These are phyloP conservation scores for Lipomyces oligophaga DNA, from an alignment of 805 yeast species.

Conservation along the genomic window DNA sequence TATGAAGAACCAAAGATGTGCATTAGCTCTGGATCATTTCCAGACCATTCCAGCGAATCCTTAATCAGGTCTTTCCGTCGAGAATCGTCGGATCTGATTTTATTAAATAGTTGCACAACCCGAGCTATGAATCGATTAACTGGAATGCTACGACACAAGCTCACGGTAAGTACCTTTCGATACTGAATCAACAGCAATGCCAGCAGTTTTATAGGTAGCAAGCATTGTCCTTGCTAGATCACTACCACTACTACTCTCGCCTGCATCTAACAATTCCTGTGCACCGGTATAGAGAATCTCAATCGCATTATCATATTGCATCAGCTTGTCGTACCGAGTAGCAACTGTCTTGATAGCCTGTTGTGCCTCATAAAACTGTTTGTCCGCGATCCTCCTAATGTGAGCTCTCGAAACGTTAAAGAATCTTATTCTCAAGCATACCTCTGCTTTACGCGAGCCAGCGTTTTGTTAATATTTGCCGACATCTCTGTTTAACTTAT, in stretches of 20 bases:
- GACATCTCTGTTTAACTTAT: no score
- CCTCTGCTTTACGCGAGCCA: no score
- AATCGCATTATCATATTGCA: conserved; percentile 65
- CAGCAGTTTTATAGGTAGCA: conserved; percentile 60
- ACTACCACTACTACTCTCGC: conserved; percentile 75
- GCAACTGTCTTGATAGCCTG: conserved; percentile 89
- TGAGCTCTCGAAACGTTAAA: no score
- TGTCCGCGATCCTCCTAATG: conserved; percentile 67
- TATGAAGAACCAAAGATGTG: conserved; percentile 68
- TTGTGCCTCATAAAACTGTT: conserved; percentile 90
- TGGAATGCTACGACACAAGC: conserved; percentile 30
- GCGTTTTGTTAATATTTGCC: no score
- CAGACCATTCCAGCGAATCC: conserved; percentile 62
- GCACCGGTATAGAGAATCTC: conserved; percentile 73
- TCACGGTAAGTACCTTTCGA: conserved; percentile 41
- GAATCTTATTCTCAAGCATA: no score
- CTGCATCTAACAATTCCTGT: conserved; percentile 58
- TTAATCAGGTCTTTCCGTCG: conserved; percentile 64
- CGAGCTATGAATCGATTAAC: conserved; percentile 37
- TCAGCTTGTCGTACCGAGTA: conserved; percentile 71
- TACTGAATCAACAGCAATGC: conserved; percentile 42
- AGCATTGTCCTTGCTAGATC: conserved; percentile 71
- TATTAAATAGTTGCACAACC: conserved; percentile 43
- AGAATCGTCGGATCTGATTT: conserved; percentile 51
- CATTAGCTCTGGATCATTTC: conserved; percentile 74